Base-by-base conservation (phyloP, 108 stramenopile species). In the Pseudonitzschia pungens region DNA sequence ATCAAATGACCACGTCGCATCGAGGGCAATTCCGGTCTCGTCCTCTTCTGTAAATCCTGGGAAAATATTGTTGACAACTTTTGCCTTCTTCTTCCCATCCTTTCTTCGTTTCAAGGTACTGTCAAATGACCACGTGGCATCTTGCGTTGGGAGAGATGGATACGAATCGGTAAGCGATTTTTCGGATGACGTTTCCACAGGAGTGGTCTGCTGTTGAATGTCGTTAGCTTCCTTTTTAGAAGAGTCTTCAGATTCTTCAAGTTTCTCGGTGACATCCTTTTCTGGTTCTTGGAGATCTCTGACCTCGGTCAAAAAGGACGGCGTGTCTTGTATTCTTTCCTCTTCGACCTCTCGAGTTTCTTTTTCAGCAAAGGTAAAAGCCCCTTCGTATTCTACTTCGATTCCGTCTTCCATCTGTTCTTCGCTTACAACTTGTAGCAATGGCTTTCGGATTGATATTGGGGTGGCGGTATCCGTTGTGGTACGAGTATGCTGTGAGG, bases 81-180 rank as follows among this genome's bases (percentile, higher is more conserved):
- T 33, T 12, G 60, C 1, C 60, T 36, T 62, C 20, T 26, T 62
- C 16, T 62, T 58, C 57, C 14, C 14, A 31, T 14, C 15, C 29
- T 62, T 62, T 40, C n/a, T 44, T 18, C 66, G 45, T 45, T 67
- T 44, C 24, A 48, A 22, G 16, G 24, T 67, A 11, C 26, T 67
- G 29, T 67, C 66, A 11, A 67, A 67, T 4, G 66, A 67, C 66
- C 66, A 67, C 2, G 66, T 67, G 28, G 43, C 66, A 20, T 67
- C 66, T 18, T 4, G 9, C 22, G 44, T 21, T 28, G 45, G 44
- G 2, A 67, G 5, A 8, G 66, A 32, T 8, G 66, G 66, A 21
- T 41, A 20, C 40, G 22, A 12, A 41, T 58, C 29, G 22, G 27
- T 0, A 31, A 14, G 5, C 1, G 57, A n/a, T 27, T 58, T 5